phyloP scores from a whole-genome alignment of 306 rosid genomes.

The Senna siamea region DNA sequence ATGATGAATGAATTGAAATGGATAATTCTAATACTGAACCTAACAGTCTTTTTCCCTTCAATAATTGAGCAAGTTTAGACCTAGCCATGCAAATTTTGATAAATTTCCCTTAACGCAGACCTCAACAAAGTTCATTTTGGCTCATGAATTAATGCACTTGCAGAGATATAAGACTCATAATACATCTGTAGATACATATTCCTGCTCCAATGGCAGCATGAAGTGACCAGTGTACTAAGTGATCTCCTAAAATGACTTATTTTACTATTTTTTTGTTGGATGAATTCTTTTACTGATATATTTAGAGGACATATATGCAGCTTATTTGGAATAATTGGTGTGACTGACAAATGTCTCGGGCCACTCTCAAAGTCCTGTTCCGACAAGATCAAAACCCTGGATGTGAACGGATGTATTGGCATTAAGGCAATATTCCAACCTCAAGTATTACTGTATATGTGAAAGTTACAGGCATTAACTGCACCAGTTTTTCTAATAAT shows the following conservation, averaged over 20 bases:
- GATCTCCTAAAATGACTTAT: slow-evolving; percentile 8
- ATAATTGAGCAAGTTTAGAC: slow-evolving; percentile 12
- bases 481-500: slow-evolving; percentile 26
- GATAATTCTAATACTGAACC: neutral
- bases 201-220: slow-evolving; percentile 6
- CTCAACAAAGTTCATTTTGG: slow-evolving; percentile 13
- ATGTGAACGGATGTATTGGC: slow-evolving; percentile 88
- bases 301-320: slow-evolving; percentile 51
- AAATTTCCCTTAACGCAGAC: neutral
- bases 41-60: neutral
- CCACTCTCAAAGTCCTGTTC: slow-evolving; percentile 71
- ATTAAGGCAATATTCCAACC: slow-evolving; percentile 62
- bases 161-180: neutral
- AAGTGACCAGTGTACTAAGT: neutral
- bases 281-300: slow-evolving; percentile 34
- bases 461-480: slow-evolving; percentile 13
- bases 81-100: slow-evolving; percentile 3
- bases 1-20: neutral
- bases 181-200: neutral
- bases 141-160: slow-evolving; percentile 8
- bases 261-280: neutral
- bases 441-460: slow-evolving; percentile 2
- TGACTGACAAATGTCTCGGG: slow-evolving; percentile 75
- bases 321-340: slow-evolving; percentile 83
- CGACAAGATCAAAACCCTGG: slow-evolving; percentile 70